Evolutionary conservation across 352 stramenopile species (phyloP).

Genomic region (Globisporangium mamillatum): DNA sequence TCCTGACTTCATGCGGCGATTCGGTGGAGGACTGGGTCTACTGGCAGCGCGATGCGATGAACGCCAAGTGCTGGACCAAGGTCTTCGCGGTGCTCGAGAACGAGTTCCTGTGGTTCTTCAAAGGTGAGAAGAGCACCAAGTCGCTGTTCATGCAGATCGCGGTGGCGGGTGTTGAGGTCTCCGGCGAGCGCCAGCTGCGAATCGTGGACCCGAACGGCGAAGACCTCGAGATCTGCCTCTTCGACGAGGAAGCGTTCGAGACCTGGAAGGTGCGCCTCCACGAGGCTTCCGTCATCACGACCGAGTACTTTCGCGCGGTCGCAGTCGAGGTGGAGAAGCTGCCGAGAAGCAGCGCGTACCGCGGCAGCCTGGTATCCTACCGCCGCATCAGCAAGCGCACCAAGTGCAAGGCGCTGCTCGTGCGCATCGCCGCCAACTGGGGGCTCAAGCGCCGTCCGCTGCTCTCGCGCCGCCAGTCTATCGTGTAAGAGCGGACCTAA

Average conservation of each 20-base stretch:
- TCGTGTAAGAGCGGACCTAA: neutral
- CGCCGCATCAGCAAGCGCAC: conserved; percentile 48
- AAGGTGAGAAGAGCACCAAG: conserved; percentile 48
- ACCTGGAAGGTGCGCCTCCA: conserved; percentile 56
- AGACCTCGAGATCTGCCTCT: conserved; percentile 70
- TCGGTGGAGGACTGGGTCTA: conserved; percentile 79
- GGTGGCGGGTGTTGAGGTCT: conserved; percentile 63
- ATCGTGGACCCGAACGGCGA: conserved; percentile 76
- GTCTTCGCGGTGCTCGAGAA: conserved; percentile 77
- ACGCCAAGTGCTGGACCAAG: conserved; percentile 76
- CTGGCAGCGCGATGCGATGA: conserved; percentile 72
- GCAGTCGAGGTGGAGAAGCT: conserved; percentile 53
- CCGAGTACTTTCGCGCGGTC: conserved; percentile 61
- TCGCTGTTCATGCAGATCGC: conserved; percentile 77
- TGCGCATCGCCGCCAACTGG: conserved; percentile 42
- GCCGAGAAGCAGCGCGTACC: conserved; percentile 58
- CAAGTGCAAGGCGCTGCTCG: conserved; percentile 44
- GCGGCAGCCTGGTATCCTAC: conserved; percentile 65
- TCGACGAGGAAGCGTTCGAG: conserved; percentile 48
- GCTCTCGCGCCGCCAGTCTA: conserved; percentile 7
- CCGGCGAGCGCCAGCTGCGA: conserved; percentile 58
- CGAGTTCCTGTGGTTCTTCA: conserved; percentile 82
- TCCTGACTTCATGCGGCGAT: conserved; percentile 40
- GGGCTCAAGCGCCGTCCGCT: conserved; percentile 24
- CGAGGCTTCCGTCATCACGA: conserved; percentile 54